Conservation (phyloP, 148 eudicot genomes). For the Fagopyrum homotropicum region DNA sequence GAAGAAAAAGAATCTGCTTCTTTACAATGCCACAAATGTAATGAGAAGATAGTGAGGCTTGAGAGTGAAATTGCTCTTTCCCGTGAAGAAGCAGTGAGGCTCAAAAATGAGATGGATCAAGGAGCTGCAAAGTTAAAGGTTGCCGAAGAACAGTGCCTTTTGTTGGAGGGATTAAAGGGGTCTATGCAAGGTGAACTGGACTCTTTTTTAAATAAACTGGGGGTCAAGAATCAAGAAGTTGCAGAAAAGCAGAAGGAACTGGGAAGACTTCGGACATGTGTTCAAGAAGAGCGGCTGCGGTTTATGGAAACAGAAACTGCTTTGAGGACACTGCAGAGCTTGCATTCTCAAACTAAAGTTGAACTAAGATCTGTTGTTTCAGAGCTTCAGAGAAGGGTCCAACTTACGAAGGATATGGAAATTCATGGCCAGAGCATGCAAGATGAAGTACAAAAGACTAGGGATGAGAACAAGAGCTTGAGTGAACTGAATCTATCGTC, state of each 20-base stretch:
- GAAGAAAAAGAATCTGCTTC: conserved; percentile 68
- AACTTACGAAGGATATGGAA: conserved; percentile 52
- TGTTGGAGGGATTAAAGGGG: conserved; percentile 53
- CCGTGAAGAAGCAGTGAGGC: conserved; percentile 56
- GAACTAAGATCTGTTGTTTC: conserved; percentile 54
- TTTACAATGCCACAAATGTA: conserved; percentile 46
- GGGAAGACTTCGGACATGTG: conserved; percentile 66
- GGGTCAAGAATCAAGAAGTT: conserved; percentile 58
- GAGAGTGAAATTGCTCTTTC: conserved; percentile 43
- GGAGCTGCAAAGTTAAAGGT: conserved; percentile 57
- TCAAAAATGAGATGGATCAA: conserved; percentile 49
- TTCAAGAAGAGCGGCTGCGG: conserved; percentile 80
- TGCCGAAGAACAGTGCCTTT: conserved; percentile 57
- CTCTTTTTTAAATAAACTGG: conserved; percentile 45
- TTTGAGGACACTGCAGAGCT: conserved; percentile 62
- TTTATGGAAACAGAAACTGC: conserved; percentile 78
- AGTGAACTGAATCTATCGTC: conserved; percentile 50
- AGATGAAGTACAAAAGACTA: conserved; percentile 43
- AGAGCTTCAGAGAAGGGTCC: conserved; percentile 68
- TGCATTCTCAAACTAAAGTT: conserved; percentile 68
- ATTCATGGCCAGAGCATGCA: conserved; percentile 38
- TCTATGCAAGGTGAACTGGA: conserved; percentile 58
- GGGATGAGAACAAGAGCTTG: conserved; percentile 70
- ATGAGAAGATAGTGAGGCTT: conserved; percentile 54
- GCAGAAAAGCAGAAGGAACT: conserved; percentile 86